phyloP scores from a whole-genome alignment of 2,329 filamentous ascomycete species.

The Acrocalymma vagum region DNA sequence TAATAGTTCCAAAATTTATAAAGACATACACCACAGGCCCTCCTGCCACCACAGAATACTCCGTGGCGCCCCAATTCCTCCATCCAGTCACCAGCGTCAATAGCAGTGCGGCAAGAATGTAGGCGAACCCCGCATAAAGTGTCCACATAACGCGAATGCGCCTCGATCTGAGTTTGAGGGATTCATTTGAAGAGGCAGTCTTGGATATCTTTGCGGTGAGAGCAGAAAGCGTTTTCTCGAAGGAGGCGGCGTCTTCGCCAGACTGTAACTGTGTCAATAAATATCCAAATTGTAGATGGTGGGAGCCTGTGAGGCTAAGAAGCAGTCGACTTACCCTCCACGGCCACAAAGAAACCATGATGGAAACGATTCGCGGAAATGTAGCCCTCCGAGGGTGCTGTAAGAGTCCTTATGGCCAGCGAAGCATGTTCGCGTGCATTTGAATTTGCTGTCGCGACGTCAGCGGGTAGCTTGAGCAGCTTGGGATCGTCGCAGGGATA shows the following conservation, averaged over 20 bases:
- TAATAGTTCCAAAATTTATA: neutral
- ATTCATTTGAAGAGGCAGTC: constrained; percentile 77
- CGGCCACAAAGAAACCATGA: constrained; percentile 86
- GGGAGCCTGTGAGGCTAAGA: neutral
- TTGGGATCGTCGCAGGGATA: constrained; percentile 33
- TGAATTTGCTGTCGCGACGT: constrained; percentile 24
- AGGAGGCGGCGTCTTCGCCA: constrained; percentile 85
- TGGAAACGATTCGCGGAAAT: constrained; percentile 25
- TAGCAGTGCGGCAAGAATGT: constrained; percentile 85
- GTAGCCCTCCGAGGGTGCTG: constrained; percentile 36
- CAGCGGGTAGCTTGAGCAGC: constrained; percentile 25
- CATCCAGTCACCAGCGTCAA: constrained; percentile 85
- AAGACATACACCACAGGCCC: constrained; percentile 76
- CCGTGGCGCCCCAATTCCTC: constrained; percentile 76
- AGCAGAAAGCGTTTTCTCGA: constrained; percentile 87
- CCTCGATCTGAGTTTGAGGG: constrained; percentile 74
- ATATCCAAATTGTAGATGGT: no score
- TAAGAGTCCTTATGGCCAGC: constrained; percentile 28
- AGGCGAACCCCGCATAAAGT: constrained; percentile 88
- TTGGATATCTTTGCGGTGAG: constrained; percentile 84
- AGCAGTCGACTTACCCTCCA: constrained; percentile 48
- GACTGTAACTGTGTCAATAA: constrained; percentile 60
- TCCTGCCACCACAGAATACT: constrained; percentile 81
- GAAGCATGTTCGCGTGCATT: constrained; percentile 35
- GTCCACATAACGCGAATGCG: constrained; percentile 87